A percentile compares a stretch with the other conserved stretches of the same genome.
Conservation (phyloP, 345 rosid genomes). For the Syzygium aqueum region DNA sequence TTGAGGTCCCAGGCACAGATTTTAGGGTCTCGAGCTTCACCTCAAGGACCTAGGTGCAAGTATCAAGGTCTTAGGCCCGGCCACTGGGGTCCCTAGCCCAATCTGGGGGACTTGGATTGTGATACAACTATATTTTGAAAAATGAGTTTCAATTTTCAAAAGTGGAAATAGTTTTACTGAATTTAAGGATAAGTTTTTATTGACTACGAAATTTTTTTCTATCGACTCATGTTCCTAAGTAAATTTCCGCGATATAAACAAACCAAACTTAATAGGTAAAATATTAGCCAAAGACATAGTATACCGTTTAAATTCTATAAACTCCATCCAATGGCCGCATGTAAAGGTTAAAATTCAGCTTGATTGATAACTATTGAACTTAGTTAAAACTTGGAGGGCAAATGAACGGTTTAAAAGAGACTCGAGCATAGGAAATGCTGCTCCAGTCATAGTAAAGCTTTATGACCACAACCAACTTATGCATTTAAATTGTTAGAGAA, state of each 20-base stretch:
- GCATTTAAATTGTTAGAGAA: background rate
- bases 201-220: background rate
- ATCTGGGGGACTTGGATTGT: no score
- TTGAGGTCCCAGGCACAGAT: background rate
- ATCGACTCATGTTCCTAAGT: background rate
- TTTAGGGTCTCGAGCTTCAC: background rate
- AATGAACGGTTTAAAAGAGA: background rate
- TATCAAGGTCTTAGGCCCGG: background rate
- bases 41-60: background rate
- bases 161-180: background rate
- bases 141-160: background rate
- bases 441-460: background rate
- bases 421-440: background rate
- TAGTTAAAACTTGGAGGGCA: background rate
- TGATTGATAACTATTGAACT: background rate
- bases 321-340: background rate
- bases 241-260: background rate
- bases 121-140: background rate
- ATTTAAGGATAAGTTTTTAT: background rate
- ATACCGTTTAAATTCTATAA: background rate
- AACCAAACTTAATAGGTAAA: background rate
- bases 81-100: accelerated
- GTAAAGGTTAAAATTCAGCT: background rate
- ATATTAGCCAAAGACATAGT: background rate
- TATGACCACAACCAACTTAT: background rate